Base-by-base conservation (phyloP, 202 grass and related monocot genomes). In the Eragrostis tef region DNA sequence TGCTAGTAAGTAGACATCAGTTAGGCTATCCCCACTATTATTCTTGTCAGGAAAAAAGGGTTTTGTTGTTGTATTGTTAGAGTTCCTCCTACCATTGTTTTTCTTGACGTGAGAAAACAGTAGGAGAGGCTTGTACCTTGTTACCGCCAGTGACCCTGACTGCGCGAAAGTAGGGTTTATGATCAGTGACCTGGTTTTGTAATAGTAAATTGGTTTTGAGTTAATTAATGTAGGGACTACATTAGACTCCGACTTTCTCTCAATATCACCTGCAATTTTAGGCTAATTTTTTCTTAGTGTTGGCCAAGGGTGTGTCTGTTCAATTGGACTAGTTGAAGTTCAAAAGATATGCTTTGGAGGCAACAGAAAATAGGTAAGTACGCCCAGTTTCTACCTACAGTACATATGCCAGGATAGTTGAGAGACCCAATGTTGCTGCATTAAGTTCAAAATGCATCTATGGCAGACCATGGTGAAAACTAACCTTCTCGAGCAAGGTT, bases 321-420 rank as follows among this genome's bases (percentile, higher is more conserved):
- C 14, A 44, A 43, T 68, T 57, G 24, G 29, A 16, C 26, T 60
- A 29, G 24, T 70, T 70, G 29, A 54, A 56, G 2, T n/a, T 17
- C 53, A 43, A 29, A 24, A 17, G 15, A 5, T 49, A 46, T 43
- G 5, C 3, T 70, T 70, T 79, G 57, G 43, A 79, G 39, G 59
- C 15, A 12, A 79, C 75, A 50, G 1, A 41, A 59, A 50, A 64
- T 86, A 85, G 4, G 29, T 81, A 61, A 86, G 29, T 14, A 72
- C 66, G n/a, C 20, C 68, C 21, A 43, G 49, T 75, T 60, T 41
- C 62, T 50, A 22, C 26, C 65, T 51, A 44, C 52, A 64, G 51
- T 50, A 50, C n/a, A 67, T 73, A 10, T 61, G 21, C 36, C 43
- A 64, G 6, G 46, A 79, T 86, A 19, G 47, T 72, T 2, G 17